Evolutionary conservation across 1,284 basidiomycete species (phyloP).

Genomic region (Cystobasidium sp.): DNA sequence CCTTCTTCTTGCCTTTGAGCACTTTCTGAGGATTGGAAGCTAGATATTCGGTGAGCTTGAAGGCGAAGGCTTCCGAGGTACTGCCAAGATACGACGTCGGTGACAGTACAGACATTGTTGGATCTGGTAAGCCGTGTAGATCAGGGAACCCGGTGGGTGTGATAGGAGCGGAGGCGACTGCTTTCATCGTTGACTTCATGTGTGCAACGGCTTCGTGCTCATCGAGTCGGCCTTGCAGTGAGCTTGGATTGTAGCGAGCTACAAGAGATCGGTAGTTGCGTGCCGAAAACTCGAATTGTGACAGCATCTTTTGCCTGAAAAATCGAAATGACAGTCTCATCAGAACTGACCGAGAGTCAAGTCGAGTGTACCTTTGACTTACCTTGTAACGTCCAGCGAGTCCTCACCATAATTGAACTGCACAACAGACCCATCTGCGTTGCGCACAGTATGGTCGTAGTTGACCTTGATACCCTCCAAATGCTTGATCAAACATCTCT

Average conservation of each 20-base stretch:
- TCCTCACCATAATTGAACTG: constrained; percentile 99
- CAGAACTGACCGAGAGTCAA: too few relatives aligned
- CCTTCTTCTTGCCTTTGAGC: constrained; percentile 66
- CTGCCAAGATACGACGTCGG: constrained; percentile 83
- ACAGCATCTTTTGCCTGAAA: constrained; percentile 28
- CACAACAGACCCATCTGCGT: constrained; percentile 87
- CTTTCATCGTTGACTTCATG: constrained; percentile 91
- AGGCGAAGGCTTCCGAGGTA: constrained; percentile 91
- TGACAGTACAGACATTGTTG: constrained; percentile 69
- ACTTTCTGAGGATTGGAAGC: constrained; percentile 77
- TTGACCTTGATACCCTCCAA: constrained; percentile 94
- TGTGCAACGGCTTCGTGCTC: constrained; percentile 71
- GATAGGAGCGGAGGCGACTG: constrained; percentile 62
- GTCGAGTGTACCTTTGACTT: neutral
- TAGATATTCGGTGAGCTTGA: constrained; percentile 78
- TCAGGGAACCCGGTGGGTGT: constrained; percentile 11
- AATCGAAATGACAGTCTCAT: too few relatives aligned
- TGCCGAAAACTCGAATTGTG: constrained; percentile 87
- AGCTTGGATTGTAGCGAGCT: constrained; percentile 71
- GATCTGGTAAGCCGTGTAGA: constrained; percentile 26
- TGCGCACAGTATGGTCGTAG: constrained; percentile 97
- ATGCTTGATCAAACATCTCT: constrained; percentile 98
- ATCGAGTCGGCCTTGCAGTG: constrained; percentile 68
- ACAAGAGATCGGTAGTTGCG: constrained; percentile 83
- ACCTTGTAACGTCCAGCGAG: constrained; percentile 90